Base-by-base conservation (phyloP, 306 rosid species). In the Ammopiptanthus mongolicus region DNA sequence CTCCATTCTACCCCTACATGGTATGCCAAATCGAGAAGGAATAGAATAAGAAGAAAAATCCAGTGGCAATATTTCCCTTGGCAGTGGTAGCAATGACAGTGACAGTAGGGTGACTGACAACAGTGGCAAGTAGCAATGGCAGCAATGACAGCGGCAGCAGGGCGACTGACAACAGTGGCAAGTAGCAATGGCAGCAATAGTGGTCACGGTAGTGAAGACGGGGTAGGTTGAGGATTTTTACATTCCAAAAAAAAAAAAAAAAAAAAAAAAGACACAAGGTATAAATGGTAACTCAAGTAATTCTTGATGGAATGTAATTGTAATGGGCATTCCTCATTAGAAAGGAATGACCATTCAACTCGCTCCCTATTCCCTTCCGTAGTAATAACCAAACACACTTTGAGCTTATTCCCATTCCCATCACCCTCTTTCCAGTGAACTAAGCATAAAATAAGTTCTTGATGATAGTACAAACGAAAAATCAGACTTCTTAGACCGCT, bases 1-100 rank as follows among this genome's bases (percentile, higher is more conserved):
- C 19, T 15, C 13, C 77, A 62, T 52, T 70, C 23, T 34, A 68
- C 22, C 46, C 37, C 21, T 15, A 33, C 18, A 68, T 47, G 81
- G 63, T 58, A 68, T 28, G 55, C 62, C 46, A 37, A 69, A 58
- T 48, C 70, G 44, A 53, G 44, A 28, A 22, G 71, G 53, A 23
- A 46, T 25, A 71, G 56, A 23, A 73, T 10, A 56, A 33, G 53
- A n/a, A 48, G 25, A 48, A 55, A 76, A 78, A 60, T 47, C 56
- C 17, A 3, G 33, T 58, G 42, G 55, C 65, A 77, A 77, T 34
- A 42, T 52, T 76, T 15, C 41, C 34, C 74, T 41, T 11, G 59
- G 62, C 65, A 12, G 50, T 1, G 14, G 41, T 14, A 46, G 73
- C 48, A 3, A 3, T 31, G 8, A n/a, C 15, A 9, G 33, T 69